phyloP scores from a whole-genome alignment of 768 basidiomycete genomes.

The Tylopilus plumbeoviolaceoides region DNA sequence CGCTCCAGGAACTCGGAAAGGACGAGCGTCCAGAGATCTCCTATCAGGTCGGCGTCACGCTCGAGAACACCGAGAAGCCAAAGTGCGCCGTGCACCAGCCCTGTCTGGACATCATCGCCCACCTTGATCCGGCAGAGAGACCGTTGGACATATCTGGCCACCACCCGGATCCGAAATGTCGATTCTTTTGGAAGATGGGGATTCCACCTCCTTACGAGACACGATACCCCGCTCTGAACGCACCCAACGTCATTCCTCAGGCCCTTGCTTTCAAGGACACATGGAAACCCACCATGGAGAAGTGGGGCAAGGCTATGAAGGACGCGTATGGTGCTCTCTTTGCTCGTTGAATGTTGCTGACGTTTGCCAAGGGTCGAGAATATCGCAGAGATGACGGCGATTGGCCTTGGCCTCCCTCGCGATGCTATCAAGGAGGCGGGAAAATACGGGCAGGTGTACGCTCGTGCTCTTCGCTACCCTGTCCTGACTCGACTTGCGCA shows the following conservation, averaged over 20 bases:
- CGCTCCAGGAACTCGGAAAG: conserved; percentile 51
- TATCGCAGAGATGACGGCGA: conserved; percentile 83
- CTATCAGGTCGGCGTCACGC: conserved; percentile 91
- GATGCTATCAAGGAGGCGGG: conserved; percentile 77
- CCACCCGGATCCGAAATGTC: conserved; percentile 88
- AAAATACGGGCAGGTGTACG: conserved; percentile 64
- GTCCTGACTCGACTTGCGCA: conserved; percentile 21
- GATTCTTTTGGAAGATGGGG: conserved; percentile 89
- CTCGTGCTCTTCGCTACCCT: background rate
- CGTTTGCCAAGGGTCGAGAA: conserved; percentile 60
- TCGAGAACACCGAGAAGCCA: conserved; percentile 95
- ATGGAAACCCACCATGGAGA: conserved; percentile 75
- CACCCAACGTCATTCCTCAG: conserved; percentile 77
- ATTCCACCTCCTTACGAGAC: conserved; percentile 73
- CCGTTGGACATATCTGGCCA: conserved; percentile 82
- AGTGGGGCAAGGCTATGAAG: conserved; percentile 89
- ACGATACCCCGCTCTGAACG: conserved; percentile 70
- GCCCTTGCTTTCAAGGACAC: conserved; percentile 49
- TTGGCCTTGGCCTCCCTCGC: conserved; percentile 72
- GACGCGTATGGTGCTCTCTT: conserved; percentile 54
- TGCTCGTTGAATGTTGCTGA: conserved; percentile 4
- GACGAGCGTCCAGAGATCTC: conserved; percentile 84
- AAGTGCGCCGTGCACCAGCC: conserved; percentile 81
- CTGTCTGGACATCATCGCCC: conserved; percentile 75
- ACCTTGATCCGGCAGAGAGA: conserved; percentile 71